These are phyloP conservation scores for Rhodofomes roseus DNA, from an alignment of 1,284 basidiomycete species.

Conservation along the genomic window DNA sequence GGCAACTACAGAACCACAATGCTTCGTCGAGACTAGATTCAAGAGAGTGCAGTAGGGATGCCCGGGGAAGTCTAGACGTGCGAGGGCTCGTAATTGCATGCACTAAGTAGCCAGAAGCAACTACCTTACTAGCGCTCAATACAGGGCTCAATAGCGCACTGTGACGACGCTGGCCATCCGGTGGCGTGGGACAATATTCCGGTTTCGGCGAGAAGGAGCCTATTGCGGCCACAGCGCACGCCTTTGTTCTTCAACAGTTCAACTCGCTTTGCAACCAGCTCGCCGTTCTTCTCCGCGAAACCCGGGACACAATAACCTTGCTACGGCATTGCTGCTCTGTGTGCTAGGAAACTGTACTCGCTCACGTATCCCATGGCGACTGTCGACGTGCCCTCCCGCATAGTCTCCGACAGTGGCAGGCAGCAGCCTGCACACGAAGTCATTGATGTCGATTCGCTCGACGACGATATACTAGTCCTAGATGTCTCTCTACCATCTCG, in stretches of 20 bases:
- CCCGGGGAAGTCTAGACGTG: too few species aligned
- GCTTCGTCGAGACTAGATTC: too few species aligned
- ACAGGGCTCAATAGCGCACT: too few species aligned
- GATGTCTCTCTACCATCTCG: conserved; percentile 8
- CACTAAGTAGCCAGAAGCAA: too few species aligned
- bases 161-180: background rate
- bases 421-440: conserved; percentile 16
- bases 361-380: background rate
- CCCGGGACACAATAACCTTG: background rate
- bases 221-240: background rate
- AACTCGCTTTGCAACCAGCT: background rate
- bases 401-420: background rate
- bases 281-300: background rate
- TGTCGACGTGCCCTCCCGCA: background rate
- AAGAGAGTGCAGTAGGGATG: too few species aligned
- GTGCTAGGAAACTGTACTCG: background rate
- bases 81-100: too few species aligned
- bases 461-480: conserved; percentile 23
- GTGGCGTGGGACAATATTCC: background rate
- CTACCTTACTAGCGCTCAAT: too few species aligned
- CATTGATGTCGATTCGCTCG: conserved; percentile 31
- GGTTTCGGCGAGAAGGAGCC: background rate
- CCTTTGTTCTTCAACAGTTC: background rate
- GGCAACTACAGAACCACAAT: too few species aligned
- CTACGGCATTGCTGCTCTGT: background rate